phyloP scores from a whole-genome alignment of 805 yeast genomes.

The Teunomyces kruisii region DNA sequence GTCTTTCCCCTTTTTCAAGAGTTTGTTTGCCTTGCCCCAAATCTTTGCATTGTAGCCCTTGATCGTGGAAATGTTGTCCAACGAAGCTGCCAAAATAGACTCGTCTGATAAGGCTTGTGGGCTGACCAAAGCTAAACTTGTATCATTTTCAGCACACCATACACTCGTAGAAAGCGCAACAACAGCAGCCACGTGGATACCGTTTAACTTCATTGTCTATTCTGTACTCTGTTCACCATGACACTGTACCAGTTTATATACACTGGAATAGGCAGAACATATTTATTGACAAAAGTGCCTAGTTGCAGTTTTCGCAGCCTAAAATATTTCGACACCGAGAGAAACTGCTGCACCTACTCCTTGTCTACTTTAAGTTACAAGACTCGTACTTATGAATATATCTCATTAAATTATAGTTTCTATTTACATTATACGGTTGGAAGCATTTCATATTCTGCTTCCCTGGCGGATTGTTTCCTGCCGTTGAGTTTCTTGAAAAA shows the following conservation, averaged over 20 bases:
- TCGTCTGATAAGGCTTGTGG: not conserved
- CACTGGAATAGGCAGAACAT: not conserved
- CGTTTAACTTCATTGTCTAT: not conserved
- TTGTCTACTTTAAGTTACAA: too few species aligned
- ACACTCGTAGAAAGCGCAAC: not conserved
- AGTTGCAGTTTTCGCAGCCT: not conserved
- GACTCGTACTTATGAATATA: too few species aligned
- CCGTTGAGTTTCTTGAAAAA: not conserved
- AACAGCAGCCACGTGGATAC: not conserved
- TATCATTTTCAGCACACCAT: not conserved
- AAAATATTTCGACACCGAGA: not conserved
- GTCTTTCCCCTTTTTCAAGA: slow-evolving; percentile 4
- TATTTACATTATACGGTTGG: not conserved
- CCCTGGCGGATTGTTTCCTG: not conserved
- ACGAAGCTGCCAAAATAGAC: not conserved
- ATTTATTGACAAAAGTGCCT: not conserved
- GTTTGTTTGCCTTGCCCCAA: not conserved
- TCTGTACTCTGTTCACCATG: not conserved
- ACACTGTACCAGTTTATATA: not conserved
- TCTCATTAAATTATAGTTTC: too few species aligned
- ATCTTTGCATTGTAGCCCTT: slow-evolving; percentile 2
- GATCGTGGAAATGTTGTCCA: not conserved
- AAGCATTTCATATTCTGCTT: slow-evolving; percentile 2
- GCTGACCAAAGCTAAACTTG: not conserved
- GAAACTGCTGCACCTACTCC: not conserved